Conservation (phyloP, 331 rosid species). For the Stylosanthes scabra region DNA sequence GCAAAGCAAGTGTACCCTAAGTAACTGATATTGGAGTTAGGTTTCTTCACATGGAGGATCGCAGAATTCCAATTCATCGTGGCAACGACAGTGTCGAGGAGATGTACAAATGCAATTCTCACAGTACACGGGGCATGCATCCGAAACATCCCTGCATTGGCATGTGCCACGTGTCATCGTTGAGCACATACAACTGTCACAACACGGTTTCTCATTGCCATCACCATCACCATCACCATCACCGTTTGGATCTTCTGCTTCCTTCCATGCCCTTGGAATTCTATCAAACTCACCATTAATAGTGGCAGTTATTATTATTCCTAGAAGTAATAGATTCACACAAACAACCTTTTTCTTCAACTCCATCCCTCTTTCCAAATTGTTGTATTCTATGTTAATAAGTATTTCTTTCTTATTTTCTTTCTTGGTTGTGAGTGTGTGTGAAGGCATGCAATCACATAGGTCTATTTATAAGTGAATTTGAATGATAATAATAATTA, state of each 20-base stretch:
- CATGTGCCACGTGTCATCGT: background rate
- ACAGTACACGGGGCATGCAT: constrained; percentile 7
- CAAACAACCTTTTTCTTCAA: background rate
- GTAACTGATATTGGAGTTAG: no score
- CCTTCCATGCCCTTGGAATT: background rate
- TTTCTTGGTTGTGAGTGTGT: background rate
- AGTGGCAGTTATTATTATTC: background rate
- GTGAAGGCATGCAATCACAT: background rate
- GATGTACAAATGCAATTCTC: rapidly evolving
- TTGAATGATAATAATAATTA: no score
- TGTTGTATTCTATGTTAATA: background rate
- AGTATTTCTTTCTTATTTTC: background rate
- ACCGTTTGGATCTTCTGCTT: background rate
- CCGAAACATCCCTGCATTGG: background rate
- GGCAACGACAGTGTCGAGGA: background rate
- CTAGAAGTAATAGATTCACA: background rate
- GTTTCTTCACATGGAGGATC: background rate
- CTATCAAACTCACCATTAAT: constrained; percentile 3
- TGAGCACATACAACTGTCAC: background rate
- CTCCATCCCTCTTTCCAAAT: background rate
- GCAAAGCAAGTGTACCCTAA: no score
- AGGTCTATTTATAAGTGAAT: no score
- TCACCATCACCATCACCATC: no score
- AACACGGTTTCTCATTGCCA: no score
- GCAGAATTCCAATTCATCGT: background rate